Conservation (phyloP, 148 eudicot genomes). For the Chenopodium berlandieri region DNA sequence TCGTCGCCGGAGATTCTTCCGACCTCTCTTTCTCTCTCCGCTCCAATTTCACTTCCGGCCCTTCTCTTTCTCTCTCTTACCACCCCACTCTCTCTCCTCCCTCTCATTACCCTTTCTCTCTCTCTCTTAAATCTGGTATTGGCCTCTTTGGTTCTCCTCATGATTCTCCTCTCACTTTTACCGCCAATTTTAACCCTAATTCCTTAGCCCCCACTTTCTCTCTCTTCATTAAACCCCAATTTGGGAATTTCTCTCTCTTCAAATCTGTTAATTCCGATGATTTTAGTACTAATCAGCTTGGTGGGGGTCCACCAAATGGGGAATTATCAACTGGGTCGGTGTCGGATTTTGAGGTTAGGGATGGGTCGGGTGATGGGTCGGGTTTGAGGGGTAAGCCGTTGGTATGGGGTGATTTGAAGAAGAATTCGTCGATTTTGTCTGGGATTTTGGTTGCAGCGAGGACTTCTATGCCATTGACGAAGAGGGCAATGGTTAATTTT, state of each 20-base stretch:
- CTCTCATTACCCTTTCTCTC: constrained; percentile 40
- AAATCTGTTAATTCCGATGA: constrained; percentile 42
- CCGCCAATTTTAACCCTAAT: constrained; percentile 56
- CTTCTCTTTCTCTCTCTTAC: constrained; percentile 76
- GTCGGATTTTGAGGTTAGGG: constrained; percentile 25
- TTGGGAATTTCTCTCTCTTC: constrained; percentile 75
- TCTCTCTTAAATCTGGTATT: constrained; percentile 73
- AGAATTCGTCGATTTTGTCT: constrained; percentile 41
- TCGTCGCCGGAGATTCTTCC: constrained; percentile 66
- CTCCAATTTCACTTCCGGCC: constrained; percentile 69
- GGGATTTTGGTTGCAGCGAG: constrained; percentile 60
- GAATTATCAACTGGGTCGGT: constrained; percentile 31
- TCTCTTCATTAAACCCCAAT: constrained; percentile 63
- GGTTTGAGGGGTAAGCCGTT: constrained; percentile 33
- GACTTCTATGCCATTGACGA: constrained; percentile 47
- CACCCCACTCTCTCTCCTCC: constrained; percentile 42
- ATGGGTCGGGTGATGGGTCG: constrained; percentile 35
- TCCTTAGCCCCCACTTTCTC: constrained; percentile 53
- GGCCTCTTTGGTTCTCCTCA: constrained; percentile 71
- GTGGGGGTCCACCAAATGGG: constrained; percentile 25
- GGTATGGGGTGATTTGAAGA: constrained; percentile 44
- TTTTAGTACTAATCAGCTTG: neutral
- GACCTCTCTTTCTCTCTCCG: constrained; percentile 75
- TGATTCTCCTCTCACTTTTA: constrained; percentile 62
- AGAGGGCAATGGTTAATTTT: constrained; percentile 33